Percentiles rank a stretch among this genome's conserved stretches.
phyloP scores from a whole-genome alignment of 1,139 yeast genomes.

The Zhuliangozyma blackwelliae region DNA sequence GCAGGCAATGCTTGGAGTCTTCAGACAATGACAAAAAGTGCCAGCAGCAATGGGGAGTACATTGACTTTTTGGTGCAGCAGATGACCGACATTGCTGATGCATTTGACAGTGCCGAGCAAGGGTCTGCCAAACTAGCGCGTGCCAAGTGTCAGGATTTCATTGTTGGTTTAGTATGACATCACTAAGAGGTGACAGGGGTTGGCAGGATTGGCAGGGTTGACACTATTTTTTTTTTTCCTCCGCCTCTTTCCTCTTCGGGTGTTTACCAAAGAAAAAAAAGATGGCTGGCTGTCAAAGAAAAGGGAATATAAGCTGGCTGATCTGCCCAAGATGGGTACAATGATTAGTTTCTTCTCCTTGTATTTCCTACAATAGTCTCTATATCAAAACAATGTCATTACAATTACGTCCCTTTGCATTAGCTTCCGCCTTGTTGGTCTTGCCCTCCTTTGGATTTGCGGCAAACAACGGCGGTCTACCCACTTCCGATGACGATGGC shows the following conservation, averaged over 20 bases:
- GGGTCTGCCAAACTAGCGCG: not conserved
- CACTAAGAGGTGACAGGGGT: too few species aligned
- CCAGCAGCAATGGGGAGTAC: slow-evolving; percentile 3
- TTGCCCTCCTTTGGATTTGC: slow-evolving; percentile 9
- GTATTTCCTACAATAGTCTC: too few species aligned
- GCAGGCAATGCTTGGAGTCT: not conserved
- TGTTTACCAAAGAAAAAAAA: too few species aligned
- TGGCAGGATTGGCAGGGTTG: too few species aligned
- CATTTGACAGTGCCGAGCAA: not conserved
- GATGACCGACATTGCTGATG: slow-evolving; percentile 1
- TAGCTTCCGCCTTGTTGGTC: slow-evolving; percentile 11
- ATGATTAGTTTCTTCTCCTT: too few species aligned
- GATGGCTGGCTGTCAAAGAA: too few species aligned
- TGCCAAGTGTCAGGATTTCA: slow-evolving; percentile 4
- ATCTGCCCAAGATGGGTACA: too few species aligned
- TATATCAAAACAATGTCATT: slow-evolving; percentile 11
- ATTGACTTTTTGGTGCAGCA: slow-evolving; percentile 3
- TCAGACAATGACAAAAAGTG: not conserved
- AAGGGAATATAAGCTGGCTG: too few species aligned
- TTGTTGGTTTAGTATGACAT: slow-evolving; percentile 3
- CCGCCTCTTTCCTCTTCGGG: too few species aligned
- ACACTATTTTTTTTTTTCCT: too few species aligned
- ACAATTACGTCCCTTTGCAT: slow-evolving; percentile 12
- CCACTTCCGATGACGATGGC: slow-evolving; percentile 12
- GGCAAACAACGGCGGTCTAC: slow-evolving; percentile 10